Evolutionary conservation across 352 stramenopile genomes (phyloP).

Genomic region (Phytophthora niederhauseri): DNA sequence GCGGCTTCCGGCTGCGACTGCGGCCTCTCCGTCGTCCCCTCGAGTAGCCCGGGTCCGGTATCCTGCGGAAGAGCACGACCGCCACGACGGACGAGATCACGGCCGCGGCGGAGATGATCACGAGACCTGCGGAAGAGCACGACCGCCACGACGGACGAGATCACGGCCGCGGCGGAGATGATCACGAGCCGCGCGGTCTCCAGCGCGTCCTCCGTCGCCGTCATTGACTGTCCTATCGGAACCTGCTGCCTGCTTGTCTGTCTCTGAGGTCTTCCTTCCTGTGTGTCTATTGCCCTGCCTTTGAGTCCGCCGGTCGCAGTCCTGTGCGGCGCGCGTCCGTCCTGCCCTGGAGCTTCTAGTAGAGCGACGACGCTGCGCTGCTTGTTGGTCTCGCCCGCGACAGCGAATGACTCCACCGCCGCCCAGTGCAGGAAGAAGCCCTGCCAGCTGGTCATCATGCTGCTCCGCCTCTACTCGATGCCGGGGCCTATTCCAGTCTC

Average conservation of each 20-base stretch:
- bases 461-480: constrained; percentile 30
- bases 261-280: background rate
- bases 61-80: constrained; percentile 40
- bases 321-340: background rate
- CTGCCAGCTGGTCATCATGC: constrained; percentile 27
- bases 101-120: constrained; percentile 46
- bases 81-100: constrained; percentile 45
- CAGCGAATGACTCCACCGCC: constrained; percentile 14
- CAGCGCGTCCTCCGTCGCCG: constrained; percentile 33
- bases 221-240: constrained; percentile 7
- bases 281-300: background rate
- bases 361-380: background rate
- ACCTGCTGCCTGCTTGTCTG: background rate
- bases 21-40: constrained; percentile 10
- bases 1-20: constrained; percentile 22
- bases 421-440: constrained; percentile 25
- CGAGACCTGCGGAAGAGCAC: constrained; percentile 39
- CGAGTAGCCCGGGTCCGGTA: constrained; percentile 32
- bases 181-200: constrained; percentile 46
- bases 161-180: constrained; percentile 43
- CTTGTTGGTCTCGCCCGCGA: background rate
- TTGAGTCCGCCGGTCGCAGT: background rate
- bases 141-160: constrained; percentile 44
- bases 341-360: background rate
- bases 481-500: constrained; percentile 16